A percentile compares a stretch with the other conserved stretches of the same genome.
phyloP scores from a whole-genome alignment of 192 early-diverging fungal genomes.

The Pilaira anomala region DNA sequence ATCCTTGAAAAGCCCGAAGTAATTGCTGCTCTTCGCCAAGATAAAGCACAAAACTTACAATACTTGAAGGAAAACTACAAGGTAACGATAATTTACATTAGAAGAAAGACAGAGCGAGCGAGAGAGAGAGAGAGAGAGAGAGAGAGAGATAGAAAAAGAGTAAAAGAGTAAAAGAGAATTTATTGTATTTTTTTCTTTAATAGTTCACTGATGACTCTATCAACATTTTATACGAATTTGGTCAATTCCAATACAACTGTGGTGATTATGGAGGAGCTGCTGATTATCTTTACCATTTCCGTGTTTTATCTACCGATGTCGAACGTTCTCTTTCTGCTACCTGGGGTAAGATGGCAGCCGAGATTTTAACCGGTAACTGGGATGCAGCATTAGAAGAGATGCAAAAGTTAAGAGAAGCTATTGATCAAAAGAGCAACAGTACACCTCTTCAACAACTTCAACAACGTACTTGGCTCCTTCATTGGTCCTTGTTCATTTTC shows the following conservation, averaged over 20 bases:
- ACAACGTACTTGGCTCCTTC: conserved; percentile 90
- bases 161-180: too few relatives aligned
- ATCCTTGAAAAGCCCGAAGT: conserved; percentile 92
- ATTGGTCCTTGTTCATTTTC: conserved; percentile 98
- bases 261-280: conserved; percentile 90
- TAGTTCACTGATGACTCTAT: conserved; percentile 90
- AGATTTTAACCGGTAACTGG: conserved; percentile 94
- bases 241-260: conserved; percentile 89
- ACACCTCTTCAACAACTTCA: conserved; percentile 86
- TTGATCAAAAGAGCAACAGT: conserved; percentile 81
- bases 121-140: too few relatives aligned
- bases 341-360: conserved; percentile 96
- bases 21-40: conserved; percentile 84
- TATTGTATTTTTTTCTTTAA: conserved; percentile 1
- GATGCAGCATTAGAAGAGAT: conserved; percentile 90
- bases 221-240: conserved; percentile 81
- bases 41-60: conserved; percentile 90
- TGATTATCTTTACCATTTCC: conserved; percentile 93
- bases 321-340: conserved; percentile 81
- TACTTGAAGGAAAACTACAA: conserved; percentile 83
- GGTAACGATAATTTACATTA: conserved; percentile 38
- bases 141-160: too few relatives aligned
- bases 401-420: conserved; percentile 78
- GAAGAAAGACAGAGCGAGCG: too few relatives aligned
- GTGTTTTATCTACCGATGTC: conserved; percentile 86